Evolutionary conservation across 1,284 basidiomycete species (phyloP).

Genomic region (Phellopilus nigrolimitatus): DNA sequence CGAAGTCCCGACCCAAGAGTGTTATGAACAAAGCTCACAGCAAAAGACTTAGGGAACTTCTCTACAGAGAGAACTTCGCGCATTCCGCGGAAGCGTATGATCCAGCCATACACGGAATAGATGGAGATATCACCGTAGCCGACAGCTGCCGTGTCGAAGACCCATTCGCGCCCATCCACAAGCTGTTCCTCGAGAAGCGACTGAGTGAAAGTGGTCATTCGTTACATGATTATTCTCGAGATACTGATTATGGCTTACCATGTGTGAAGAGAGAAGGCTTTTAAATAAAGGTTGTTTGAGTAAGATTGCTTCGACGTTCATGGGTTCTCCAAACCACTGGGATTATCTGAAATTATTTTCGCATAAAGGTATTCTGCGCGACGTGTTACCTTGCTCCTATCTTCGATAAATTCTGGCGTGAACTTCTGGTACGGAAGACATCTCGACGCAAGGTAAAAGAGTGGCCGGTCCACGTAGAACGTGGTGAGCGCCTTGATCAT

Average conservation of each 20-base stretch:
- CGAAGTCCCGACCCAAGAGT: not conserved
- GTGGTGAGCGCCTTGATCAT: conserved; percentile 42
- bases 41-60: conserved; percentile 37
- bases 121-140: conserved; percentile 48
- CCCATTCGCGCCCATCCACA: conserved; percentile 51
- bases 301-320: conserved; percentile 34
- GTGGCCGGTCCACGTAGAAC: conserved; percentile 38
- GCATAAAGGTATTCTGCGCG: not conserved
- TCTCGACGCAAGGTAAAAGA: conserved; percentile 38
- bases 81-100: conserved; percentile 31
- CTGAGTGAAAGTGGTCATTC: conserved; percentile 27
- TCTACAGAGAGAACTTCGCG: conserved; percentile 36
- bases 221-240: conserved; percentile 10
- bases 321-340: conserved; percentile 28
- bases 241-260: conserved; percentile 29
- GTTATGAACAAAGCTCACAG: conserved; percentile 30
- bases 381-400: conserved; percentile 38
- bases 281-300: conserved; percentile 31
- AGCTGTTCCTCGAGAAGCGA: conserved; percentile 48
- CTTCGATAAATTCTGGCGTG: conserved; percentile 43
- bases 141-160: conserved; percentile 48
- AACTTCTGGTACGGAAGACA: conserved; percentile 46
- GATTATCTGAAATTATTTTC: not conserved
- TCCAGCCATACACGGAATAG: conserved; percentile 46
- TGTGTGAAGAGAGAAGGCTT: conserved; percentile 36